These are phyloP conservation scores for Trichoderma sp. DNA, from an alignment of 2,329 filamentous ascomycete species.

Conservation along the genomic window DNA sequence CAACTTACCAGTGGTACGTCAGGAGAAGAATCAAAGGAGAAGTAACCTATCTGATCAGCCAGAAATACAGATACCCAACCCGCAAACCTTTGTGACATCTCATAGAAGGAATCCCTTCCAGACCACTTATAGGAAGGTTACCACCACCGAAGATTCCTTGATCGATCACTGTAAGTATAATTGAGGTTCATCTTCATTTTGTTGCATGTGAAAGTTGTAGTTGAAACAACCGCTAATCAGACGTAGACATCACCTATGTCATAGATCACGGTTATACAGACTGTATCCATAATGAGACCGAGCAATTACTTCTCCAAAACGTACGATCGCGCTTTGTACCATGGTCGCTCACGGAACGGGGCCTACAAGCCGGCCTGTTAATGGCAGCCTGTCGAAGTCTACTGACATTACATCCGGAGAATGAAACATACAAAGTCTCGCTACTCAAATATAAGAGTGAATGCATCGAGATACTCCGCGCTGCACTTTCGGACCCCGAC, in stretches of 20 bases:
- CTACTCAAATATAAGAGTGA: slow-evolving; percentile 21
- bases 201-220: too few relatives aligned
- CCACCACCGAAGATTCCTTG: slow-evolving; percentile 1
- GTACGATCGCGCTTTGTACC: slow-evolving; percentile 18
- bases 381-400: slow-evolving; percentile 24
- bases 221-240: not conserved
- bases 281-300: slow-evolving; percentile 10
- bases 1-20: not conserved
- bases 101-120: slow-evolving; percentile 23
- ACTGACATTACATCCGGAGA: slow-evolving; percentile 1
- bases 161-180: slow-evolving; percentile 17
- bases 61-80: slow-evolving; percentile 9
- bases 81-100: slow-evolving; percentile 2
- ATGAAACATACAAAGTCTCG: slow-evolving; percentile 5
- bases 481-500: not conserved
- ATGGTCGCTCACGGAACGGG: slow-evolving; percentile 24
- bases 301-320: slow-evolving; percentile 15
- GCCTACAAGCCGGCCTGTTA: slow-evolving; percentile 4
- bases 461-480: slow-evolving; percentile 12
- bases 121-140: not conserved
- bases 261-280: slow-evolving; percentile 23
- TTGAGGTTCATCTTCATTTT: not conserved
- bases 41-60: not conserved
- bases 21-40: not conserved
- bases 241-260: slow-evolving; percentile 20